Evolutionary conservation across 2,329 filamentous ascomycete species (phyloP), one percentile per base, ranked within the genome.

Genomic region (Stagonosporopsis cucurbitacearum): DNA sequence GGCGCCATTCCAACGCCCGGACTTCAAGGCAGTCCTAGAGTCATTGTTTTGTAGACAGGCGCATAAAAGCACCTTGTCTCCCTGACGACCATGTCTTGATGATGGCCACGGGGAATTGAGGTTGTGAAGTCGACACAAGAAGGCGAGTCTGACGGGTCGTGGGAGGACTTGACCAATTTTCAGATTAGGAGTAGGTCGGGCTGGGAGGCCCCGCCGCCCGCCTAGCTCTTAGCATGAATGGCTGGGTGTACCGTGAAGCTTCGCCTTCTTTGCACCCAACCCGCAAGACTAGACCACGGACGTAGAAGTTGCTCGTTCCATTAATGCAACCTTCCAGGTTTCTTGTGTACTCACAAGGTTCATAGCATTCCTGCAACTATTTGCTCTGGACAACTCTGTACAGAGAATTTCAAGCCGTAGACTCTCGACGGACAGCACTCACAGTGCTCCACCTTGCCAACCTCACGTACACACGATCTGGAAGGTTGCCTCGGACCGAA

Each of bases 1-100:
- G 42, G 53, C 48, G 47, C 47, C 53, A 56, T 56, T 56, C 47
- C 53, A 43, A 20, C 53, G 53, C 48, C 47, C 48, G 47, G 53
- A 44, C 47, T 42, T 19, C 35, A 28, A 35, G 35, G 46, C 25
- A 56, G 42, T 56, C 53, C 23, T 19, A 33, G 46, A 55, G 36
- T 39, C 35, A 42, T 43, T 33, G 35, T 11, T 33, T 26, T 46
- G 42, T 30, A 32, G 36, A 47, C 39, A 50, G 13, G 36, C 23
- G 47, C 43, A 51, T 43, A 39, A 43, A 37, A 17, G 30, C 26
- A 19, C 32, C 15, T 40, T 48, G 53, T 56, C 25, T 48, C 53
- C 53, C 53, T 47, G 48, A 56, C 47, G 42, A 51, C 53, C 37
- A 15, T 17, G 25, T 15, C 7, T 32, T 39, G 28, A 43, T 37